phyloP scores from a whole-genome alignment of 352 stramenopile species.

The Phytophthora kernoviae region DNA sequence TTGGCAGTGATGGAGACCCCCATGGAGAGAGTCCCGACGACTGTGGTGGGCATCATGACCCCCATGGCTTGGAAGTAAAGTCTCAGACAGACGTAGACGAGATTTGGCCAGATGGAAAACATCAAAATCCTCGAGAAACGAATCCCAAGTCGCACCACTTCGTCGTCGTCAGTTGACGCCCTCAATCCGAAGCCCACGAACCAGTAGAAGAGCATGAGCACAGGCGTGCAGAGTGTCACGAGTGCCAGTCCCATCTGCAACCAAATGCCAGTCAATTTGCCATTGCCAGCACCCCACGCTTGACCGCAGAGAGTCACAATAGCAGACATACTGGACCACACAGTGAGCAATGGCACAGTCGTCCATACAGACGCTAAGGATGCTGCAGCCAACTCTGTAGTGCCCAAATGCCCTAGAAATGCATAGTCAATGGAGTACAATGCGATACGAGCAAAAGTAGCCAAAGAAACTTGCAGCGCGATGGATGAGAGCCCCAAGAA shows the following conservation, averaged over 20 bases:
- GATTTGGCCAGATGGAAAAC: slow-evolving; percentile 35
- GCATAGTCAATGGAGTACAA: slow-evolving; percentile 78
- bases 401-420: slow-evolving; percentile 76
- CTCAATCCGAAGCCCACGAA: slow-evolving; percentile 28
- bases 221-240: slow-evolving; percentile 25
- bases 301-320: slow-evolving; percentile 80
- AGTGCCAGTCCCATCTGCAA: slow-evolving; percentile 63
- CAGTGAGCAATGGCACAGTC: slow-evolving; percentile 58
- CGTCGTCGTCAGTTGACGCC: slow-evolving; percentile 23
- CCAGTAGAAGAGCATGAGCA: slow-evolving; percentile 37
- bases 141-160: slow-evolving; percentile 27
- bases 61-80: slow-evolving; percentile 39
- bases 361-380: slow-evolving; percentile 78
- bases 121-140: slow-evolving; percentile 34
- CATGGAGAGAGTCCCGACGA: slow-evolving; percentile 31
- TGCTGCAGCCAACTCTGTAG: slow-evolving; percentile 62
- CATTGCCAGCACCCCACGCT: slow-evolving; percentile 67
- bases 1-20: slow-evolving; percentile 25
- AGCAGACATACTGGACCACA: slow-evolving; percentile 70
- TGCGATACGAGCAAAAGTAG: slow-evolving; percentile 70
- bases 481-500: slow-evolving; percentile 64
- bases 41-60: slow-evolving; percentile 34
- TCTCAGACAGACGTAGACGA: slow-evolving; percentile 30
- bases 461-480: slow-evolving; percentile 72
- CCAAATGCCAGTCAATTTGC: slow-evolving; percentile 65